A percentile compares a stretch with the other conserved stretches of the same genome.
Conservation (phyloP, 2,329 filamentous ascomycete genomes). For the Neofusicoccum parvum region DNA sequence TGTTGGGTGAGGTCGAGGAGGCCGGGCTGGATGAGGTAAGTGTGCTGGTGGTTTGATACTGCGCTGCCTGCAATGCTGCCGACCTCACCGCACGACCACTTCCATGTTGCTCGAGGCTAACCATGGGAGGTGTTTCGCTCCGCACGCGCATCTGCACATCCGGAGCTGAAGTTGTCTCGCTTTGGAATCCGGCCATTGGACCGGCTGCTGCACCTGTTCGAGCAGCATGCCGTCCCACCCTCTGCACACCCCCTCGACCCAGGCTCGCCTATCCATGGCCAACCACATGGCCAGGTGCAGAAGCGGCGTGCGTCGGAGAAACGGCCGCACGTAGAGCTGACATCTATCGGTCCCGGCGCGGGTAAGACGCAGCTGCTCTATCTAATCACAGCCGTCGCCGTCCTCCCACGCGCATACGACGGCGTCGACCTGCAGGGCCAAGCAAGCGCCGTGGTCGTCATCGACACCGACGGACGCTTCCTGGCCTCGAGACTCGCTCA, state of each 20-base stretch:
- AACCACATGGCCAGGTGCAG: slow-evolving; percentile 15
- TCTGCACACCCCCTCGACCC: slow-evolving; percentile 23
- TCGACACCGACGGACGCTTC: slow-evolving; percentile 61
- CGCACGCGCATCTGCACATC: slow-evolving; percentile 33
- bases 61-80: too few relatives aligned
- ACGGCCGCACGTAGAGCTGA: slow-evolving; percentile 55
- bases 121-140: slow-evolving; percentile 43
- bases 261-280: neutral
- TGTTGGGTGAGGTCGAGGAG: slow-evolving; percentile 46
- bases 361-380: slow-evolving; percentile 65
- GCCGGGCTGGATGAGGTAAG: slow-evolving; percentile 46
- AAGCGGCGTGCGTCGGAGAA: slow-evolving; percentile 15
- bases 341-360: slow-evolving; percentile 51
- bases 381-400: slow-evolving; percentile 53
- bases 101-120: too few relatives aligned
- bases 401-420: slow-evolving; percentile 48
- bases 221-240: slow-evolving; percentile 17
- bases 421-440: slow-evolving; percentile 46
- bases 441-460: slow-evolving; percentile 53
- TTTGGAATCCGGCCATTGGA: slow-evolving; percentile 54
- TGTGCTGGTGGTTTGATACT: slow-evolving; percentile 15
- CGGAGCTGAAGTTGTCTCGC: slow-evolving; percentile 22
- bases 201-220: slow-evolving; percentile 31
- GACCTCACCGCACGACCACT: too few relatives aligned
- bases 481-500: slow-evolving; percentile 50